Evolutionary conservation across 352 stramenopile genomes (phyloP), one percentile per base, ranked within the genome.

Genomic region (Aphanomyces stellatus): DNA sequence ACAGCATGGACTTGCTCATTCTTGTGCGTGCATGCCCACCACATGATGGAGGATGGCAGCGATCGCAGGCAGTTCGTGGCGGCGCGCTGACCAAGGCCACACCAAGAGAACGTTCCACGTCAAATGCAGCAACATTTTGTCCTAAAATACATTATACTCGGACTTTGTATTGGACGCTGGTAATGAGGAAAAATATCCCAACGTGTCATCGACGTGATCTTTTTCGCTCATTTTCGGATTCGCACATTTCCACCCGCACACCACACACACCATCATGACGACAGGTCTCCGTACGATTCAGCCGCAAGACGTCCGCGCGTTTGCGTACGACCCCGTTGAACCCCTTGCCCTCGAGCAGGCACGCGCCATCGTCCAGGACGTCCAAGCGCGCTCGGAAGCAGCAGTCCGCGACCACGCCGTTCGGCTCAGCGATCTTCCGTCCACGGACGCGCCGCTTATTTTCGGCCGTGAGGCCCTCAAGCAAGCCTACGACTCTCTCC

Each of bases 311-410:
- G 85, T 93, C 43, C 79, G 80, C 17, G 81, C 74, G 64, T 91
- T 93, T 71, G 79, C 85, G 53, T 91, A 91, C 74, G 83, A 91
- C 56, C 81, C 85, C 25, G 85, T 93, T 25, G 85, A 93, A 61
- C 41, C 75, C 4, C 59, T 69, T 4, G 85, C 85, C 28, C 80
- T 93, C 8, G 67, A 61, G 11, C 81, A 91, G 34, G 85, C 82
- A 35, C 80, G 73, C 51, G 61, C 61, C 31, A 93, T 93, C 62
- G 82, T 93, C 40, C 65, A 78, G n/a, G 85, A 90, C 56, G 85
- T 93, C 42, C 74, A 71, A 27, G 60, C 73, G 0, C 70, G 80
- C 11, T 82, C 82, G 7, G 51, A 79, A 19, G 35, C 55, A 3
- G 85, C 74, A 28, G 73, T 94, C 34, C 74, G 74, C 33, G 46